phyloP scores from a whole-genome alignment of 2,329 filamentous ascomycete genomes.

The Ceratocystis cacaofunesta region DNA sequence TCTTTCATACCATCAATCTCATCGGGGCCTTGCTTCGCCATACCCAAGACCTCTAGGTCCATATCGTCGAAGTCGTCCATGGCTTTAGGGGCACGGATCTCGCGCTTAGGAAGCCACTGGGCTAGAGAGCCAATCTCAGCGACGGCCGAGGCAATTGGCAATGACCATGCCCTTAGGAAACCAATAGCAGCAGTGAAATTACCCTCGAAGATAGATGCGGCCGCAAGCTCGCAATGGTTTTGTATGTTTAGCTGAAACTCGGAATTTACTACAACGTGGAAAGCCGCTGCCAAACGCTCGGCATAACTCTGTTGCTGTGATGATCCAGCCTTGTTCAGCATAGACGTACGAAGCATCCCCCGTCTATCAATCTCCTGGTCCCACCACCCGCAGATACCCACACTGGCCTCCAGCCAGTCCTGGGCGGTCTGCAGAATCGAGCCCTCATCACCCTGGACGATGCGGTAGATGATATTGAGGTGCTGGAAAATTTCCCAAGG shows the following conservation, averaged over 20 bases:
- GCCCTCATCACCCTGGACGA: conserved; percentile 59
- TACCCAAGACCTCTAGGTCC: conserved; percentile 68
- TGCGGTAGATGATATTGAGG: conserved; percentile 63
- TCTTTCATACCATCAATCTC: conserved; percentile 59
- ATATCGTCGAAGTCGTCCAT: conserved; percentile 43
- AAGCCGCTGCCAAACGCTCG: conserved; percentile 54
- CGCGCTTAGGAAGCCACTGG: conserved; percentile 58
- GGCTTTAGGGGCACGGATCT: conserved; percentile 38
- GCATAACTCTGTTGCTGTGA: conserved; percentile 46
- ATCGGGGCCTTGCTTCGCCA: conserved; percentile 44
- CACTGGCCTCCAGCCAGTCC: conserved; percentile 82
- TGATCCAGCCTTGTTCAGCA: conserved; percentile 11
- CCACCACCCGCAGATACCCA: conserved; percentile 84
- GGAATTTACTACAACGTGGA: conserved; percentile 51
- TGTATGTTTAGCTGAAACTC: conserved; percentile 65
- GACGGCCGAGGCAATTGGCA: conserved; percentile 61
- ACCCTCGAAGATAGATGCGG: conserved; percentile 71
- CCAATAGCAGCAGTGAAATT: conserved; percentile 63
- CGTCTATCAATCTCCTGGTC: conserved; percentile 67
- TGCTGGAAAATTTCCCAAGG: conserved; percentile 86
- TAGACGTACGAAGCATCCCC: conserved; percentile 28
- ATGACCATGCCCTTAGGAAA: conserved; percentile 64
- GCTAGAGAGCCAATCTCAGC: conserved; percentile 74
- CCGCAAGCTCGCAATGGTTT: conserved; percentile 61
- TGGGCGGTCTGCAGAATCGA: conserved; percentile 64